A percentile compares a stretch with the other conserved stretches of the same genome.
These are phyloP conservation scores for Ogataea polymorpha DNA, from an alignment of 805 yeast species.

Conservation along the genomic window DNA sequence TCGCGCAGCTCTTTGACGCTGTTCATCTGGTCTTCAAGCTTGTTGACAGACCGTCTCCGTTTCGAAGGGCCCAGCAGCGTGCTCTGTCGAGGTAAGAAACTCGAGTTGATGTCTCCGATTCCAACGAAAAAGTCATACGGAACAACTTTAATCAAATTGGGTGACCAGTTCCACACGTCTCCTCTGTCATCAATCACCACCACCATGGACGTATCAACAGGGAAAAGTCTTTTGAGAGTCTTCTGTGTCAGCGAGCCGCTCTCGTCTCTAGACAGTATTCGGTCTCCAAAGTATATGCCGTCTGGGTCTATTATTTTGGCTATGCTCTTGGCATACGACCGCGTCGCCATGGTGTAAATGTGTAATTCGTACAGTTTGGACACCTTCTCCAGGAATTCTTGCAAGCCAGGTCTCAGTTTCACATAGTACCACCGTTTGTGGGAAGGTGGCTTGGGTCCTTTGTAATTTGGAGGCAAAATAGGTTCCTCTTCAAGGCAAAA, in stretches of 20 bases:
- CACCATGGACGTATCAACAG: slow-evolving; percentile 95
- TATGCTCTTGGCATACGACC: slow-evolving; percentile 86
- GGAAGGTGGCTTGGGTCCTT: slow-evolving; percentile 58
- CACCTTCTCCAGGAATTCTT: slow-evolving; percentile 64
- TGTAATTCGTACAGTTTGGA: slow-evolving; percentile 79
- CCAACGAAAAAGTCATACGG: slow-evolving; percentile 97
- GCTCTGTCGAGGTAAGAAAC: slow-evolving; percentile 81
- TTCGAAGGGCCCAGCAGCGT: slow-evolving; percentile 59
- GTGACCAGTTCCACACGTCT: slow-evolving; percentile 98
- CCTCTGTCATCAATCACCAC: slow-evolving; percentile 96
- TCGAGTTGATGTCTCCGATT: slow-evolving; percentile 93
- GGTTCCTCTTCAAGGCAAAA: slow-evolving; percentile 79
- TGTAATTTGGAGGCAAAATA: slow-evolving; percentile 52
- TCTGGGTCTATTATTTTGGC: slow-evolving; percentile 90
- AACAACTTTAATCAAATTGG: slow-evolving; percentile 83
- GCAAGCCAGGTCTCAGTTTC: slow-evolving; percentile 84
- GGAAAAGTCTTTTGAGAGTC: slow-evolving; percentile 82
- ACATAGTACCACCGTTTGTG: slow-evolving; percentile 85
- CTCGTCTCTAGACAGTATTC: slow-evolving; percentile 90
- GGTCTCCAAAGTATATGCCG: slow-evolving; percentile 81
- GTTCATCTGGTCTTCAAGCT: slow-evolving; percentile 45
- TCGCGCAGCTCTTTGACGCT: slow-evolving; percentile 19
- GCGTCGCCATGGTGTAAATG: slow-evolving; percentile 96
- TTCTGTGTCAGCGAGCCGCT: slow-evolving; percentile 91
- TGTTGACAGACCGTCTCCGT: slow-evolving; percentile 54